Evolutionary conservation across 2,329 filamentous ascomycete species (phyloP), one percentile per base, ranked within the genome.

Genomic region (Aspergillus hiratsukae): DNA sequence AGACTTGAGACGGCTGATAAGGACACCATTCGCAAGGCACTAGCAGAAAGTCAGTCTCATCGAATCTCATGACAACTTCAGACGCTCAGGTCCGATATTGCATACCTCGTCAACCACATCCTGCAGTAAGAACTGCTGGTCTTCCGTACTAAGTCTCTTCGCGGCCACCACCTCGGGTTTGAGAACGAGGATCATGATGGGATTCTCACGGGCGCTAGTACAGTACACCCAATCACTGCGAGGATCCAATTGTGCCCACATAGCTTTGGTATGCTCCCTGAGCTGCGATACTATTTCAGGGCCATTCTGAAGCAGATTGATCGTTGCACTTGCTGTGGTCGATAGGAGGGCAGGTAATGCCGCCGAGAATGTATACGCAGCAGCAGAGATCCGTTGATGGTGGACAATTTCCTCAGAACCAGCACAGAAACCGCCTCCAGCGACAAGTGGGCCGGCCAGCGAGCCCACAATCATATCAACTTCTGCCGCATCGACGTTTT

Each of bases 391-490:
- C 63, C 94, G 91, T 76, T 99, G 94, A 70, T 99, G 94, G 72
- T 95, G 90, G 19, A 97, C 90, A 19, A 97, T 92, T 70, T 97
- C 94, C 62, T 87, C 87, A 41, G 88, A 87, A 19, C 92, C 93
- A 17, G 93, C 92, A 72, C 94, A 99, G 80, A 99, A 99, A 17
- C 94, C 94, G 64, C 95, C 94, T 54, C 92, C 93, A 9, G 90
- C 91, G 69, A 93, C 94, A 40, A 99, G 81, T 17, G 92, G 89
- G 2, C 94, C 93, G 11, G 93, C 87, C 48, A 99, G 84, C 37
- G 91, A 96, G 46, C 95, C 94, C 52, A 97, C 84, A 64, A 99
- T 93, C 91, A 99, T 97, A 77, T 99, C 94, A 51, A 99, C 87
- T 70, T 96, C 89, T 9, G 88, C 85, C 0, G 93, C 87, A 71